A percentile compares a stretch with the other conserved stretches of the same genome.
These are phyloP conservation scores for Ulvella scutata DNA, from an alignment of 139 green algal species.

Conservation along the genomic window DNA sequence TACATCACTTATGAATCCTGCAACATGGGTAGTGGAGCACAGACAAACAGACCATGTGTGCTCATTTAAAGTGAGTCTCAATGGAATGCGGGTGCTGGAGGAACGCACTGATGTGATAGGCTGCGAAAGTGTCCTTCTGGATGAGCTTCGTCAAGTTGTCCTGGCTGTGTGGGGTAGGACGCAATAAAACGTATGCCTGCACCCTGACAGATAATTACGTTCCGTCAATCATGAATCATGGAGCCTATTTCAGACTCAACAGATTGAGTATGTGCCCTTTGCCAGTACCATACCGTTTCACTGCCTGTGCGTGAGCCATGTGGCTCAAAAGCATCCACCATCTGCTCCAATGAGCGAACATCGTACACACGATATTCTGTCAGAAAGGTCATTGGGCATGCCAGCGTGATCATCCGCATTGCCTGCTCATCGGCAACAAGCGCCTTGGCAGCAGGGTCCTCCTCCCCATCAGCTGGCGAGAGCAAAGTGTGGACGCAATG, in stretches of 20 bases:
- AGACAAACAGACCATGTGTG: no score
- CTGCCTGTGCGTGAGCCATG: neutral
- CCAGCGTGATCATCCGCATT: slow-evolving; percentile 1
- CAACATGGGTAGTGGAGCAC: no score
- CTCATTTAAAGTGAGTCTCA: no score
- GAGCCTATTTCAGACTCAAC: no score
- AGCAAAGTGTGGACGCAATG: neutral
- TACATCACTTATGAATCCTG: no score
- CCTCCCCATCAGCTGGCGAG: neutral
- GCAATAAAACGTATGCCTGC: neutral
- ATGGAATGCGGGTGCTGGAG: no score
- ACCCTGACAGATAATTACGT: no score
- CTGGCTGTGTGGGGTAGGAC: neutral
- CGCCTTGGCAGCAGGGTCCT: neutral
- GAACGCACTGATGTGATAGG: neutral
- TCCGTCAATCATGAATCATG: no score
- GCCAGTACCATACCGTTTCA: neutral
- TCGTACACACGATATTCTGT: neutral
- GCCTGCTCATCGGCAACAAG: neutral
- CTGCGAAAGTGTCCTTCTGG: neutral
- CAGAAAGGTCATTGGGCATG: neutral
- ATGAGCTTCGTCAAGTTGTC: neutral
- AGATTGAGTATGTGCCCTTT: no score
- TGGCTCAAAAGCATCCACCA: neutral
- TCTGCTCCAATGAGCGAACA: neutral